Evolutionary conservation across 1,284 basidiomycete species (phyloP).

Genomic region (Puccinia polysora): DNA sequence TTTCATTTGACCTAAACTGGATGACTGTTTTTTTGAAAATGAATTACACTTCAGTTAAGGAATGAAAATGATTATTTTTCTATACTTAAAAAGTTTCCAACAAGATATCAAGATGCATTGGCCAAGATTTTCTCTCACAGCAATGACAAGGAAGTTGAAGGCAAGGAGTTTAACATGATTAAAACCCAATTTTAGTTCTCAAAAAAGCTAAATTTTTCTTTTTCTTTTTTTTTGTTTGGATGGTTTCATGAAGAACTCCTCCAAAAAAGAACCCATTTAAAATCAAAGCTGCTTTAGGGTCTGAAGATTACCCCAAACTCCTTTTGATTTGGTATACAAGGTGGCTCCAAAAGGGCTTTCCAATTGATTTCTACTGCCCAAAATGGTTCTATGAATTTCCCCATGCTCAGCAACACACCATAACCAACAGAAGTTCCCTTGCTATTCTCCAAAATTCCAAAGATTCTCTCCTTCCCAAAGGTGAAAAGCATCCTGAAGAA

Average conservation of each 20-base stretch:
- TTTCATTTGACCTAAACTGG: too few relatives aligned
- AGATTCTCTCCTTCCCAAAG: too few relatives aligned
- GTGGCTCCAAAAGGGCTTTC: neutral
- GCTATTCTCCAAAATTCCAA: too few relatives aligned
- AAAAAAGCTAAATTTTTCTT: too few relatives aligned
- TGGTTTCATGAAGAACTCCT: neutral
- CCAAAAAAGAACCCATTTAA: neutral
- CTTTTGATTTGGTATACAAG: neutral
- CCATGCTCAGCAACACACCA: too few relatives aligned
- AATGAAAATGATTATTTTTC: neutral
- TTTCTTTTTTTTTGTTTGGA: neutral
- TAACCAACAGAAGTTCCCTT: too few relatives aligned
- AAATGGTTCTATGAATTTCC: too few relatives aligned
- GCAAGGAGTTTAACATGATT: neutral
- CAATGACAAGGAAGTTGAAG: too few relatives aligned
- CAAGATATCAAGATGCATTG: too few relatives aligned
- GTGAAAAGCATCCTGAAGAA: conserved; percentile 18
- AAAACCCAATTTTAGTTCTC: too few relatives aligned
- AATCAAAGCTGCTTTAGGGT: neutral
- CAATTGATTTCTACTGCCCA: neutral
- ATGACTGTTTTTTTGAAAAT: too few relatives aligned
- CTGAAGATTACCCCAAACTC: neutral
- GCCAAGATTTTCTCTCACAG: too few relatives aligned
- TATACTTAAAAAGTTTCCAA: neutral
- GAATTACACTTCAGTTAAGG: neutral